Conservation (phyloP, 441 rosid genomes). For the Syzygium syzygioides region DNA sequence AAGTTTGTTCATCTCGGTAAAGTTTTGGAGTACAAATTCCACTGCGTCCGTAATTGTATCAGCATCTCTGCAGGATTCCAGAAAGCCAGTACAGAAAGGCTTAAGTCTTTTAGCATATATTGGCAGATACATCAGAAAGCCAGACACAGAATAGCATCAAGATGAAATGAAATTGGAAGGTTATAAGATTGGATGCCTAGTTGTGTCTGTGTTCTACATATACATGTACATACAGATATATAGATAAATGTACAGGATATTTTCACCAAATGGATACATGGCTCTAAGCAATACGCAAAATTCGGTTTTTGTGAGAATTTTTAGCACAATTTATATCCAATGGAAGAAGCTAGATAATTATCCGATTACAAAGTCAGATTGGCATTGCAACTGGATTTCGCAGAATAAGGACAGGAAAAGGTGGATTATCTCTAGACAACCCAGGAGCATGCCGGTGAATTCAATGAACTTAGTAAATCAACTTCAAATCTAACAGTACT, state of each 20-base stretch:
- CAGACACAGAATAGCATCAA: not conserved
- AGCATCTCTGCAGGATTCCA: slow-evolving; percentile 48
- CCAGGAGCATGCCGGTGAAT: not conserved
- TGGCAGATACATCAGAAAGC: not conserved
- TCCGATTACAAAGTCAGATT: not conserved
- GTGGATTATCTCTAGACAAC: not conserved
- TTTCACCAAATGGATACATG: not conserved
- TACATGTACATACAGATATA: not conserved
- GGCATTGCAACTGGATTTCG: not conserved
- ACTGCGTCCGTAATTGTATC: slow-evolving; percentile 68
- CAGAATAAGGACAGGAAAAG: not conserved
- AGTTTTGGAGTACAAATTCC: slow-evolving; percentile 74
- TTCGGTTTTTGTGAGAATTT: not conserved
- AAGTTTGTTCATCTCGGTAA: slow-evolving; percentile 83
- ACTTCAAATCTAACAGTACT: not conserved
- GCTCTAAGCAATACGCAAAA: not conserved
- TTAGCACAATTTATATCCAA: not conserved
- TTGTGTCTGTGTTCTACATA: not conserved
- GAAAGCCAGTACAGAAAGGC: slow-evolving; percentile 1
- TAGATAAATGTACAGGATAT: not conserved
- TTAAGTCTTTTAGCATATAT: not conserved
- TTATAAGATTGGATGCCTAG: not conserved
- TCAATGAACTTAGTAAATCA: not conserved
- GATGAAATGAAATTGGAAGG: not conserved
- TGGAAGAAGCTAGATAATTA: not conserved